Percentiles rank a stretch among this genome's conserved stretches.
Evolutionary conservation across 2,329 filamentous ascomycete genomes (phyloP).

Genomic region (Cladophialophora bantiana): DNA sequence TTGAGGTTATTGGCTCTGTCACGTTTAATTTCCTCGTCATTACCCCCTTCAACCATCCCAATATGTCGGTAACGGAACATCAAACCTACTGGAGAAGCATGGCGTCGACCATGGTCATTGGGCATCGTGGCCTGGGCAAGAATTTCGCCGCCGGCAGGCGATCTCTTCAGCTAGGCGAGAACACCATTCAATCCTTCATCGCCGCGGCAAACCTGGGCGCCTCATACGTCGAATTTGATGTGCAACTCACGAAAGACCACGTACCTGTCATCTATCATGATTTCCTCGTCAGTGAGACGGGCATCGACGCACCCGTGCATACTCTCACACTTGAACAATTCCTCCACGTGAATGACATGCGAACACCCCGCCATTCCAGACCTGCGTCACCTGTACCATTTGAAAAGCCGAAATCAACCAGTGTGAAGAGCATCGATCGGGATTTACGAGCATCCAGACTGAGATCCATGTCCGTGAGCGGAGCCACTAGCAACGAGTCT

Average conservation of each 20-base stretch:
- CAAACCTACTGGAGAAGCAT: constrained; percentile 98
- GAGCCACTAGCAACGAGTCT: constrained; percentile 52
- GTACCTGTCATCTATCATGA: constrained; percentile 99
- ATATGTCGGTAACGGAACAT: constrained; percentile 87
- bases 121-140: constrained; percentile 81
- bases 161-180: constrained; percentile 93
- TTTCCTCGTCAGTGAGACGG: constrained; percentile 96
- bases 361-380: constrained; percentile 54
- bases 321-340: constrained; percentile 95
- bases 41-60: constrained; percentile 90
- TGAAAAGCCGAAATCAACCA: constrained; percentile 32
- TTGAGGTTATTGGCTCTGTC: constrained; percentile 92
- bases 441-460: constrained; percentile 44
- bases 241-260: constrained; percentile 97
- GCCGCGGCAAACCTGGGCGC: constrained; percentile 91
- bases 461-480: constrained; percentile 68
- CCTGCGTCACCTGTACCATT: constrained; percentile 53
- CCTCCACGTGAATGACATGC: constrained; percentile 76
- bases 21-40: constrained; percentile 98
- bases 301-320: constrained; percentile 95
- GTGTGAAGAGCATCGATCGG: constrained; percentile 39
- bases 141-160: constrained; percentile 79
- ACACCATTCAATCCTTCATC: constrained; percentile 94
- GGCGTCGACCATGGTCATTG: constrained; percentile 82
- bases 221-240: constrained; percentile 77